Percentiles rank a stretch among this genome's conserved stretches.
Evolutionary conservation across 495 filamentous ascomycete species (phyloP).

Genomic region (Bathelium albidoporum): DNA sequence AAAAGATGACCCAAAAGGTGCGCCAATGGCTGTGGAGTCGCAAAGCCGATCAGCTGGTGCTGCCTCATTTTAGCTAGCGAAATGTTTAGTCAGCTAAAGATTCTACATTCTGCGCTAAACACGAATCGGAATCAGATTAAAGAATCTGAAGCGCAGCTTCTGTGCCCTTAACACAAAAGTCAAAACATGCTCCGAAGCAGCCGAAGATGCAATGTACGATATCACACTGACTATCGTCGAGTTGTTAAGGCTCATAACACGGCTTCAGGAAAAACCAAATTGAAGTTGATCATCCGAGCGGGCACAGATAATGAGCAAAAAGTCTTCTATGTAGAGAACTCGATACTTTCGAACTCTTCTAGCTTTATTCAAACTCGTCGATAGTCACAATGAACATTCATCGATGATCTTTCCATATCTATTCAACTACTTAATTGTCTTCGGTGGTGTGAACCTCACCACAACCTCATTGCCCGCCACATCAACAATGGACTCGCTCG

Average conservation of each 20-base stretch:
- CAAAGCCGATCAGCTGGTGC: too few relatives aligned
- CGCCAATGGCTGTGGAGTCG: too few relatives aligned
- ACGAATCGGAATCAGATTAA: too few relatives aligned
- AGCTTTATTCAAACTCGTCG: too few relatives aligned
- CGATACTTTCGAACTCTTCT: neutral
- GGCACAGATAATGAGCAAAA: neutral
- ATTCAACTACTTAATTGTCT: neutral
- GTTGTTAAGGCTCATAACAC: neutral
- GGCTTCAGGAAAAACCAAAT: neutral
- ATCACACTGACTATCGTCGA: neutral
- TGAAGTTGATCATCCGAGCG: neutral
- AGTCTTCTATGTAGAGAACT: neutral
- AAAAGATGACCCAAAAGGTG: too few relatives aligned
- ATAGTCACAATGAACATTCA: too few relatives aligned
- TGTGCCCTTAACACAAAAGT: too few relatives aligned
- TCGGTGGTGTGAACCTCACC: slow-evolving; percentile 7
- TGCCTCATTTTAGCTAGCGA: too few relatives aligned
- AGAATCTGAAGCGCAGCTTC: too few relatives aligned
- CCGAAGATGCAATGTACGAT: neutral
- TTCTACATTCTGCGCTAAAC: too few relatives aligned
- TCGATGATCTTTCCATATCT: neutral
- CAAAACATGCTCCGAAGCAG: too few relatives aligned
- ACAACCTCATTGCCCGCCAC: slow-evolving; percentile 17
- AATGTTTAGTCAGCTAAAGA: too few relatives aligned
- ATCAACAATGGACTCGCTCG: slow-evolving; percentile 21